Conservation (phyloP, 78 protist species). For the Chrysochromulina parva region DNA sequence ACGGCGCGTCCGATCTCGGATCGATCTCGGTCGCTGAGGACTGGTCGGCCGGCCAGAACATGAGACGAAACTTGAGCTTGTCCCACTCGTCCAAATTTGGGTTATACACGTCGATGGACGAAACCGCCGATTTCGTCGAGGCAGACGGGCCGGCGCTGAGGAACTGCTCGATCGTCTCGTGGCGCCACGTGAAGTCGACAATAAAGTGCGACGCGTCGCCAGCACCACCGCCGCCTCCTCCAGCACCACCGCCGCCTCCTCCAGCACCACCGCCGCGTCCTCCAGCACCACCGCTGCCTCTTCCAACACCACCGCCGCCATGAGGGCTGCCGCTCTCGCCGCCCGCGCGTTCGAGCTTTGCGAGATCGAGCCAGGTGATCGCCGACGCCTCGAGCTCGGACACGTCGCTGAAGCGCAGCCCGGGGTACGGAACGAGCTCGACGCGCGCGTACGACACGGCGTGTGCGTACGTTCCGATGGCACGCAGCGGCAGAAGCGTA, state of each 20-base stretch:
- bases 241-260: no score
- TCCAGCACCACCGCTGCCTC: no score
- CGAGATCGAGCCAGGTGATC: background rate
- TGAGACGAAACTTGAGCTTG: background rate
- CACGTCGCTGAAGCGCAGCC: background rate
- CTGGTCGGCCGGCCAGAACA: background rate
- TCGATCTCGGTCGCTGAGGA: background rate
- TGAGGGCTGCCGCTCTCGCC: no score
- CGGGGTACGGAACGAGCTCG: background rate
- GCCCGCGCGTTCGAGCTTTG: no score
- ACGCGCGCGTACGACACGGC: background rate
- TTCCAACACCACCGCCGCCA: no score
- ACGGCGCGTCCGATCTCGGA: no score
- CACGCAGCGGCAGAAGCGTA: background rate
- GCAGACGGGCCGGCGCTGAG: background rate
- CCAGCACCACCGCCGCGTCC: no score
- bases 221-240: no score
- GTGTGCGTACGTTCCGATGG: background rate
- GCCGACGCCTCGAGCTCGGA: background rate
- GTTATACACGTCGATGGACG: background rate
- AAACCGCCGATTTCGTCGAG: background rate
- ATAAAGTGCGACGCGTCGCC: no score
- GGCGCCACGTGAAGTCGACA: background rate
- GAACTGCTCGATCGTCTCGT: background rate
- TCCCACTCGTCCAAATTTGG: background rate